These are phyloP conservation scores for Arabidopsis suecica DNA, from an alignment of 345 rosid species.

Conservation along the genomic window DNA sequence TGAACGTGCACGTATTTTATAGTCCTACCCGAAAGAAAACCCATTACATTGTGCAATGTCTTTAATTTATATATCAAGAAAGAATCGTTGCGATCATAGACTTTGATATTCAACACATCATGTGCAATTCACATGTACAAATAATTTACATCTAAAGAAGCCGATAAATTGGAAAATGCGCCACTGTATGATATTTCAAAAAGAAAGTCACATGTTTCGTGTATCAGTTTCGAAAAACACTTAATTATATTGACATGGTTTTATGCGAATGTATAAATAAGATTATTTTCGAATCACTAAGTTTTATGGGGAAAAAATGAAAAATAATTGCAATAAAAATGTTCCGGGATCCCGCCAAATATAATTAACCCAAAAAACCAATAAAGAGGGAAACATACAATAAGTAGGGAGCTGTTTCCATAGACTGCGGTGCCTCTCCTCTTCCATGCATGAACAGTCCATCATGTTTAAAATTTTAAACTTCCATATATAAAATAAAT, in stretches of 20 bases:
- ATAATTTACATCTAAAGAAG: neutral
- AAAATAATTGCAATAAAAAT: slow-evolving; percentile 6
- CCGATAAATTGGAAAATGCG: neutral
- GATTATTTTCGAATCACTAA: neutral
- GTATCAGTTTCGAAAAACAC: neutral
- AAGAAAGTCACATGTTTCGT: neutral
- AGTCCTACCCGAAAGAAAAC: neutral
- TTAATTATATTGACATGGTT: neutral
- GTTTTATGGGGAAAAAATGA: neutral
- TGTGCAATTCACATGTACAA: slow-evolving; percentile 12
- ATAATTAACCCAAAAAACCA: slow-evolving; percentile 19
- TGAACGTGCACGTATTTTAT: no score
- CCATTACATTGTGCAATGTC: neutral
- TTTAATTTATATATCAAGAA: neutral
- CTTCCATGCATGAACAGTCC: slow-evolving; percentile 39
- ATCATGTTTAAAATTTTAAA: neutral
- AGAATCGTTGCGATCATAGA: slow-evolving; percentile 25
- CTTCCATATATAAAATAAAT: neutral
- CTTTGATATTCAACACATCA: slow-evolving; percentile 32
- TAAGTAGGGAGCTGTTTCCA: slow-evolving; percentile 35
- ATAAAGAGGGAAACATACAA: slow-evolving; percentile 28
- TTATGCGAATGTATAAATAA: neutral
- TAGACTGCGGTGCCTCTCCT: slow-evolving; percentile 37
- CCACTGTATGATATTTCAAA: slow-evolving; percentile 2
- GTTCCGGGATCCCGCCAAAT: slow-evolving; percentile 30